A percentile compares a stretch with the other conserved stretches of the same genome.
Evolutionary conservation across 2,329 filamentous ascomycete species (phyloP).

Genomic region (Capronia americana): DNA sequence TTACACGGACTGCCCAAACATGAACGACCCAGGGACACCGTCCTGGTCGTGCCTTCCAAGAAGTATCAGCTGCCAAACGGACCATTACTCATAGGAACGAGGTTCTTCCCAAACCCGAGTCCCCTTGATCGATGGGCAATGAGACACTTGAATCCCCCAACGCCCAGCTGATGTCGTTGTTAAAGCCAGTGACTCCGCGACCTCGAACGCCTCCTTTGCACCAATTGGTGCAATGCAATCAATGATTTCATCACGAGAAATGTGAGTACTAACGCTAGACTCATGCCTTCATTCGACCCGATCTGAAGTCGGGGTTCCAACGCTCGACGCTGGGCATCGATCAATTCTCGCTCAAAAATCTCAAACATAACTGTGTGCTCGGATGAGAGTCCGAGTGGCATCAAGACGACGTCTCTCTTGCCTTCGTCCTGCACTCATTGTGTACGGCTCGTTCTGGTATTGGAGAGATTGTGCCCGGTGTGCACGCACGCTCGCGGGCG

Average conservation of each 20-base stretch:
- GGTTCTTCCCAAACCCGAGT: background rate
- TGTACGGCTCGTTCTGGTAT: conserved; percentile 35
- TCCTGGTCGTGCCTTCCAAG: background rate
- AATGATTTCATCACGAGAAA: background rate
- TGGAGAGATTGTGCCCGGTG: conserved; percentile 31
- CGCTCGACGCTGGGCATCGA: background rate
- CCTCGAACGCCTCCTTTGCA: background rate
- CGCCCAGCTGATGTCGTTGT: background rate
- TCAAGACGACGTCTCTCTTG: conserved; percentile 39
- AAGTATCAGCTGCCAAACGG: background rate
- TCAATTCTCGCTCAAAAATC: background rate
- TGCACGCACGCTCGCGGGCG: conserved; percentile 28
- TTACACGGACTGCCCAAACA: conserved; percentile 13
- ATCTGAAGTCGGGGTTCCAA: background rate
- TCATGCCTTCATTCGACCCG: background rate
- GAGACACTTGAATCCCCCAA: background rate
- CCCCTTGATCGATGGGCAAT: background rate
- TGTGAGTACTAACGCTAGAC: background rate
- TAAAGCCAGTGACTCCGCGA: background rate
- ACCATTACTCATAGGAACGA: background rate
- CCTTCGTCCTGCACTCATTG: conserved; percentile 36
- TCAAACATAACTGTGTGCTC: conserved; percentile 34
- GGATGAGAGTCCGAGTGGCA: conserved; percentile 34
- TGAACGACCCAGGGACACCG: background rate
- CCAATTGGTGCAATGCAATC: background rate